Evolutionary conservation across 2,329 filamentous ascomycete species (phyloP), one percentile per base, ranked within the genome.

Genomic region (Alternaria arborescens): DNA sequence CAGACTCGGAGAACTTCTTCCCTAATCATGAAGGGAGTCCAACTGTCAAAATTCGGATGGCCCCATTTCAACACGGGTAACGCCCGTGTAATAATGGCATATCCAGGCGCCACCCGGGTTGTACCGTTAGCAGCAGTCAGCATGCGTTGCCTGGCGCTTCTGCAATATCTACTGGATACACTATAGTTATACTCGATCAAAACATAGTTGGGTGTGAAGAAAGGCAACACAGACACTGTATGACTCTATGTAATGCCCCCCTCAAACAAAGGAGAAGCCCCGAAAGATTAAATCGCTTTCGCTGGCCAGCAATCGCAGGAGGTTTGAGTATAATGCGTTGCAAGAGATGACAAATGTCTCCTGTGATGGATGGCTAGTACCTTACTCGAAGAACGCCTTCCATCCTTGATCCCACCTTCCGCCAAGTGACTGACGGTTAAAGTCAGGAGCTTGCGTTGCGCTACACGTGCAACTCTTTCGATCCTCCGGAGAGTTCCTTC

Each of bases 31-130:
- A 50, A 50, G 10, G 30, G 24, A 8, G 14, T 50, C 20, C 16
- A 20, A 34, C 16, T 50, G 46, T 38, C 30, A 50, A 50, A 36
- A 34, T 16, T 50, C 32, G 24, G 28, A 51, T 38, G 20, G 36
- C 50, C 50, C 34, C 50, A 41, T 41, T 16, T 18, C 50, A 41
- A 14, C 46, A 52, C 16, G 36, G 50, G 41, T 40, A 32, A 53
- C 51, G 51, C 51, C 51, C 24, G 38, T 53, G 51, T n/a, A 53
- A 43, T 43, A 41, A 43, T 41, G 20, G 24, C 16, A 30, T 42
- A 43, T 41, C 12, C n/a, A 42, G 26, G 51, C 28, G 12, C 24
- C 42, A n/a, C n/a, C 26, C 18, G 38, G 38, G 18, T 18, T 41
- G 22, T 20, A 53, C 43, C 14, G 26, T 26, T 38, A 53, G 38